phyloP scores from a whole-genome alignment of 208 protist genomes.

The Strigomonas galati region DNA sequence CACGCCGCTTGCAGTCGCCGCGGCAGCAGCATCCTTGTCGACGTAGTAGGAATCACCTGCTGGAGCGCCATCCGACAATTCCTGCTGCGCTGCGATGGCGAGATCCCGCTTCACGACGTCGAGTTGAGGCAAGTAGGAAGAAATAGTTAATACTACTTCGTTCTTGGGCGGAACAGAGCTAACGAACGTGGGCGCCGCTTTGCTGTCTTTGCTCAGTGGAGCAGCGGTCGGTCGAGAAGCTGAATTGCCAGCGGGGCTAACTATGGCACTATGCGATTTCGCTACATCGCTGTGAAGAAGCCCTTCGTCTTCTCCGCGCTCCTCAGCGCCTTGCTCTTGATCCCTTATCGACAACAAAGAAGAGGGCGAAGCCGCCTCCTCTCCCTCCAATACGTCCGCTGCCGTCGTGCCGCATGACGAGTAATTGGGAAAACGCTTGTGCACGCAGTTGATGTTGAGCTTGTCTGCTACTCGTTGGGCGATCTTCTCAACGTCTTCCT shows the following conservation, averaged over 20 bases:
- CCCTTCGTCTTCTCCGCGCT: too few species aligned
- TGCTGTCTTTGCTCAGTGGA: not conserved
- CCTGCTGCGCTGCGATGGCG: not conserved
- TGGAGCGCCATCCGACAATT: too few species aligned
- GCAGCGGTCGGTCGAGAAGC: too few species aligned
- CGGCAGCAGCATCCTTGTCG: not conserved
- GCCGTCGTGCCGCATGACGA: not conserved
- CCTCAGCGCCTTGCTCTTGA: too few species aligned
- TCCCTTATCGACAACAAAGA: too few species aligned
- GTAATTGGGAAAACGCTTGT: conserved; percentile 18
- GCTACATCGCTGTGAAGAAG: too few species aligned
- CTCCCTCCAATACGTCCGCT: too few species aligned
- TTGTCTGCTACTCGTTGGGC: conserved; percentile 28
- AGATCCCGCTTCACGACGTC: not conserved
- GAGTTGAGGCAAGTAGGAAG: not conserved
- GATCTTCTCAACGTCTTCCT: conserved; percentile 29
- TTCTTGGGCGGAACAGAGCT: not conserved
- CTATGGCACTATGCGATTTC: too few species aligned
- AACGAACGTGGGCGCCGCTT: not conserved
- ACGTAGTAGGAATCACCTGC: not conserved
- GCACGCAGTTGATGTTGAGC: conserved; percentile 33
- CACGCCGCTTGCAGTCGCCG: not conserved
- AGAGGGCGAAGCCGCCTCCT: too few species aligned
- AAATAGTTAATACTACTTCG: not conserved
- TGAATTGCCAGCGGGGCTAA: too few species aligned